Base-by-base conservation (phyloP, 345 rosid species). In the Lumnitzera littorea region DNA sequence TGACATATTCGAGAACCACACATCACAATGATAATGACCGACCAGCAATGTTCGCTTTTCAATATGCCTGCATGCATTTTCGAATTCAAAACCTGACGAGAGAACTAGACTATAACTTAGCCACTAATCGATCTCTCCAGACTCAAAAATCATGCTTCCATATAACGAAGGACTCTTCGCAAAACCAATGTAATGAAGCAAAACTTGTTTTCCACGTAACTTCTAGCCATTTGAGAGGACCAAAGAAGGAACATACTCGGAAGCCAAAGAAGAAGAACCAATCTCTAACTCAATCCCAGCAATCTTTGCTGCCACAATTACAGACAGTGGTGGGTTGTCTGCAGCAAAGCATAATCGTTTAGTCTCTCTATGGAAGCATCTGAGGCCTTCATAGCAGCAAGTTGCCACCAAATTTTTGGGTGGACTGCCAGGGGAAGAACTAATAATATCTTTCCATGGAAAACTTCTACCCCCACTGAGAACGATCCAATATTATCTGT, bases 61-160 rank as follows among this genome's bases (percentile, higher is more conserved):
- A 13, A 88, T 68, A 62, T 81, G 80, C 52, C 29, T 25, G 67
- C 97, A 90, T 15, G 83, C 96, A 63, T 71, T 81, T 79, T 90
- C 97, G 58, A 90, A 90, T 70, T 86, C 92, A 12, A 97, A 74
- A 57, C 96, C 96, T 58, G 82, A 72, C 24, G 82, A 74, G 74
- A 94, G 81, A 58, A 78, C 70, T 11, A 80, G 71, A 56, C 85
- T 76, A 70, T 83, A 94, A 5, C 88, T 92, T 53, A 94, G 61
- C 91, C 87, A 94, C 74, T 84, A 80, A 74, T 90, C 99, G 64
- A 94, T 76, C 97, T 87, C 82, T 58, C 78, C 36, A 64, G 96
- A 79, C 50, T 87, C 84, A 63, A 46, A 76, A 0, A 71, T 74
- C 13, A 73, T 62, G 51, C 61, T 50, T 12, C 87, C 91, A 60